A percentile compares a stretch with the other conserved stretches of the same genome.
These are phyloP conservation scores for Oryza officinalis DNA, from an alignment of 176 grass and related monocot genomes.

Conservation along the genomic window DNA sequence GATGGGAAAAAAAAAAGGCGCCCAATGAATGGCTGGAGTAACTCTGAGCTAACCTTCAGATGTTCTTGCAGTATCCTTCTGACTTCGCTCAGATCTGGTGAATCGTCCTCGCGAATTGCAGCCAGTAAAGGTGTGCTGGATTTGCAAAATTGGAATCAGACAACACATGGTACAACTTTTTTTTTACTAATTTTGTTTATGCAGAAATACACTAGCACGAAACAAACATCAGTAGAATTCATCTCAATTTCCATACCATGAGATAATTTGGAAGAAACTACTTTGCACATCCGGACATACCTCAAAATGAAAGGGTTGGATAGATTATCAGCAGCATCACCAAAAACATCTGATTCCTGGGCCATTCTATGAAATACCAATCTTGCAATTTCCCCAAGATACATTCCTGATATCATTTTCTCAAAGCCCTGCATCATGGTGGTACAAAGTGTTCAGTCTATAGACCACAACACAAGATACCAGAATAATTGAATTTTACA, in stretches of 20 bases:
- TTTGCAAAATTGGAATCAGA: background rate
- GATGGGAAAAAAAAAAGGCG: background rate
- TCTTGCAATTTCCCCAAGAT: conserved; percentile 89
- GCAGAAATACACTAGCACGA: conserved; percentile 3
- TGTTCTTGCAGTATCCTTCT: conserved; percentile 63
- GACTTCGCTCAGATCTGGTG: conserved; percentile 82
- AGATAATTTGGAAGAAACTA: background rate
- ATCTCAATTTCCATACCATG: background rate
- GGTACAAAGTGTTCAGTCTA: background rate
- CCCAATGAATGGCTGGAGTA: background rate
- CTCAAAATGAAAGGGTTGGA: conserved; percentile 73
- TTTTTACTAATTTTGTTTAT: background rate
- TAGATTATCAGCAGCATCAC: conserved; percentile 54
- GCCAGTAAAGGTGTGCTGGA: conserved; percentile 79
- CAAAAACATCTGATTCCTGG: conserved; percentile 71
- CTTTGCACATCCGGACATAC: conserved; percentile 29
- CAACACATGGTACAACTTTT: background rate
- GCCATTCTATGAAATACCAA: conserved; percentile 74
- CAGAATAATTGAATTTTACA: background rate
- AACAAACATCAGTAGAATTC: background rate
- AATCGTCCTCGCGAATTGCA: conserved; percentile 79
- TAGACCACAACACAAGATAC: background rate
- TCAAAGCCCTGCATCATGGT: conserved; percentile 70
- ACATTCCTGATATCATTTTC: conserved; percentile 98
- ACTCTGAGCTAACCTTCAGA: conserved; percentile 48